A percentile compares a stretch with the other conserved stretches of the same genome.
Evolutionary conservation across 495 filamentous ascomycete species (phyloP).

Genomic region (Penicillium longicatenatum): DNA sequence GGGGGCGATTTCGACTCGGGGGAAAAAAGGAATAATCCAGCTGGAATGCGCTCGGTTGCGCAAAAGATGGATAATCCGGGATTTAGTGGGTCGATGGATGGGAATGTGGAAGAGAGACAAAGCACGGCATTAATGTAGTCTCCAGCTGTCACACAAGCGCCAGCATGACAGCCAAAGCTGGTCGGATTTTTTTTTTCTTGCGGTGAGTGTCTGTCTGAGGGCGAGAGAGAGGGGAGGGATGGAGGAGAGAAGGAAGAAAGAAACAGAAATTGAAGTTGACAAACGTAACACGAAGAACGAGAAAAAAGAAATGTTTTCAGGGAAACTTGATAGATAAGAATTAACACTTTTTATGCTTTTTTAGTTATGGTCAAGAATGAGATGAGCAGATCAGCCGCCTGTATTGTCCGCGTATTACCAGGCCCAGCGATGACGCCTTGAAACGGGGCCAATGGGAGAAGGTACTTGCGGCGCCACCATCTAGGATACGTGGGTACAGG

Average conservation of each 20-base stretch:
- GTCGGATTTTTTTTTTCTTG: conserved; percentile 22
- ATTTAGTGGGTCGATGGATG: conserved; percentile 43
- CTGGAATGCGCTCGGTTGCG: conserved; percentile 45
- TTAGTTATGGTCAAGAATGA: conserved; percentile 3
- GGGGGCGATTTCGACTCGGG: conserved; percentile 9
- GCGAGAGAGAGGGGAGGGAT: conserved; percentile 21
- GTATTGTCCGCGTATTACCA: not conserved
- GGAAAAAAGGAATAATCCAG: conserved; percentile 16
- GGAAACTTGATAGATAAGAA: conserved; percentile 32
- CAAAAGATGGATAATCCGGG: conserved; percentile 34
- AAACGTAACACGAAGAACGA: conserved; percentile 10
- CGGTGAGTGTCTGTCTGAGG: not conserved
- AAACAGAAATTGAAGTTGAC: conserved; percentile 12
- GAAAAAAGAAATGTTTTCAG: conserved; percentile 5
- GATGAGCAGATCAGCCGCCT: conserved; percentile 26
- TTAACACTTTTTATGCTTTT: not conserved
- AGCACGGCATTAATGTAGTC: conserved; percentile 43
- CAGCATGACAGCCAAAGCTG: conserved; percentile 30
- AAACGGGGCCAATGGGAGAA: conserved; percentile 9
- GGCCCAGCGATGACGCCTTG: conserved; percentile 14
- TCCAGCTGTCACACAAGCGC: conserved; percentile 49
- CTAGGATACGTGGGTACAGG: not conserved
- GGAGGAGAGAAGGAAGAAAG: conserved; percentile 20
- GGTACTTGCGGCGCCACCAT: not conserved
- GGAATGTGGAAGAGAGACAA: conserved; percentile 46